Percentiles rank a stretch among this genome's conserved stretches.
Conservation (phyloP, 1,284 basidiomycete species). For the Pseudozyma tsukubaensis region DNA sequence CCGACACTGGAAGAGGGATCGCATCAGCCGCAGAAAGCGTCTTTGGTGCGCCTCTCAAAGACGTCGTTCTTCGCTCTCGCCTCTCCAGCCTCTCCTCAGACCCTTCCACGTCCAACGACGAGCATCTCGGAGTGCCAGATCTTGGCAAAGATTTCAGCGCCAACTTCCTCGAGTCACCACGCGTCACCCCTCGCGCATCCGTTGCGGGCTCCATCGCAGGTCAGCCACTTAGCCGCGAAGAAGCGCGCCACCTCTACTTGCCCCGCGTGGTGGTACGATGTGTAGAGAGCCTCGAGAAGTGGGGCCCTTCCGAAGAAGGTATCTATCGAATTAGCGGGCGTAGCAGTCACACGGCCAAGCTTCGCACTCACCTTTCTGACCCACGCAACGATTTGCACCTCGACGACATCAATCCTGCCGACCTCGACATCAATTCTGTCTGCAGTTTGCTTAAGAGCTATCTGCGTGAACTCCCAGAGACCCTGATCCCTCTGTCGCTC, state of each 20-base stretch:
- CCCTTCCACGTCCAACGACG: not conserved
- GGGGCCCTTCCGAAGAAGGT: slow-evolving; percentile 63
- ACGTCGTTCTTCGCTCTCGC: slow-evolving; percentile 53
- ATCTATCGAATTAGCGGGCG: slow-evolving; percentile 66
- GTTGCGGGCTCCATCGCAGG: slow-evolving; percentile 6
- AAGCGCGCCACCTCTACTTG: slow-evolving; percentile 52
- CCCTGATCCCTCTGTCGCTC: slow-evolving; percentile 38
- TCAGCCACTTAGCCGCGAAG: slow-evolving; percentile 31
- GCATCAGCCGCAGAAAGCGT: slow-evolving; percentile 9
- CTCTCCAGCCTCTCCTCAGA: slow-evolving; percentile 19
- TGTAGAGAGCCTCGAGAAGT: slow-evolving; percentile 62
- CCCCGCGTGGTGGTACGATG: slow-evolving; percentile 62
- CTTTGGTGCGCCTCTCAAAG: slow-evolving; percentile 59
- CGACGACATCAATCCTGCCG: slow-evolving; percentile 58
- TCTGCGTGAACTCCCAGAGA: slow-evolving; percentile 61
- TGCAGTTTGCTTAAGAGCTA: slow-evolving; percentile 66
- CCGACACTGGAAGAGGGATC: not conserved
- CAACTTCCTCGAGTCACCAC: slow-evolving; percentile 27
- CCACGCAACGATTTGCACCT: slow-evolving; percentile 52
- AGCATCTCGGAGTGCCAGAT: slow-evolving; percentile 44
- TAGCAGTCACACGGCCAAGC: slow-evolving; percentile 59
- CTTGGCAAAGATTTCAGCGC: slow-evolving; percentile 42
- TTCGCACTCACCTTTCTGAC: slow-evolving; percentile 53
- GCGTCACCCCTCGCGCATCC: slow-evolving; percentile 26
- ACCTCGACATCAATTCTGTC: slow-evolving; percentile 66